Conservation (phyloP, 345 rosid species). For the Kernera saxatilis region DNA sequence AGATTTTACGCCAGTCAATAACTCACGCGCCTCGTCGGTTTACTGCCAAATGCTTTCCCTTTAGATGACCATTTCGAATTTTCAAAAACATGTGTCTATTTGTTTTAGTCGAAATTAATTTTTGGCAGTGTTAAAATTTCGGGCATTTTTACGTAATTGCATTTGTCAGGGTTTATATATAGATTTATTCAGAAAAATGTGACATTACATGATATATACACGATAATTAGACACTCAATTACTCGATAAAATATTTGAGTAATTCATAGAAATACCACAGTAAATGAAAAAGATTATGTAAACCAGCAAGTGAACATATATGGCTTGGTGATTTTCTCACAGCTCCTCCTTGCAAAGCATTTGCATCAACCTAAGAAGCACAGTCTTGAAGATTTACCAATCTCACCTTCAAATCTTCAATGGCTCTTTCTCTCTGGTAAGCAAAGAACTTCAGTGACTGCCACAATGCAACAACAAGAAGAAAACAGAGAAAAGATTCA, state of each 20-base stretch:
- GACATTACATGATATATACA: constrained; percentile 8
- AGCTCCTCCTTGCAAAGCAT: constrained; percentile 4
- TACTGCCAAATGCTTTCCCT: too few species aligned
- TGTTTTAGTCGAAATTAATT: too few species aligned
- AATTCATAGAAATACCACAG: not conserved
- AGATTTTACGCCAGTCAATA: too few species aligned
- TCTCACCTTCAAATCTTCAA: constrained; percentile 48
- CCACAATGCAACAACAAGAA: constrained; percentile 2
- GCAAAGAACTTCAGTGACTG: constrained; percentile 79
- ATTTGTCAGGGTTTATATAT: not conserved
- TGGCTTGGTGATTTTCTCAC: not conserved
- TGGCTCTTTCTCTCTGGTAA: constrained; percentile 40
- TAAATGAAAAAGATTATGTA: not conserved
- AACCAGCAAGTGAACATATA: not conserved
- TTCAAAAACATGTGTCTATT: too few species aligned
- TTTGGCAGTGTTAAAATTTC: too few species aligned
- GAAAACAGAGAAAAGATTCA: not conserved
- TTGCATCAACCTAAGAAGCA: constrained; percentile 15
- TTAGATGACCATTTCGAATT: too few species aligned
- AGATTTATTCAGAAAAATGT: not conserved
- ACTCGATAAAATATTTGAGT: not conserved
- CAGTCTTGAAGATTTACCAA: constrained; percentile 37
- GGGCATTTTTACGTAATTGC: not conserved
- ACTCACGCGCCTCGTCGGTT: too few species aligned
- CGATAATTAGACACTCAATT: not conserved